phyloP scores from a whole-genome alignment of 2,329 filamentous ascomycete species.

The Incumbomyces lentus region DNA sequence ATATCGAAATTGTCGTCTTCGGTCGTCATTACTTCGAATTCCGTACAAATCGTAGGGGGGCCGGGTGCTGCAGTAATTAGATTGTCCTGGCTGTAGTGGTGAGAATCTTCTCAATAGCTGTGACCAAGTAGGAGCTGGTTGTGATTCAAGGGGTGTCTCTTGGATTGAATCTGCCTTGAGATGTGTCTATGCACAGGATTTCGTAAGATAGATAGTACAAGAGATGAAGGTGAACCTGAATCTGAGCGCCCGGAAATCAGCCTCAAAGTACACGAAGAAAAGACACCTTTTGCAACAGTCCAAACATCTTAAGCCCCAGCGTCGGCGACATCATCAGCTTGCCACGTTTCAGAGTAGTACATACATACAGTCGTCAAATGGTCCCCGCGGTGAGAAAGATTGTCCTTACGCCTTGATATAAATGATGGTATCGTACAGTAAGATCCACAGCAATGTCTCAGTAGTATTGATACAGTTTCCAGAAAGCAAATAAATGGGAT shows the following conservation, averaged over 20 bases:
- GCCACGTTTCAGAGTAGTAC: not conserved
- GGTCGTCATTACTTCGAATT: conserved; percentile 27
- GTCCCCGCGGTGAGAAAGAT: not conserved
- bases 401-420: too few relatives aligned
- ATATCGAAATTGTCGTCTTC: conserved; percentile 62
- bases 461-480: too few relatives aligned
- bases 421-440: too few relatives aligned
- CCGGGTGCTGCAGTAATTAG: not conserved
- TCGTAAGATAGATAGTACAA: not conserved
- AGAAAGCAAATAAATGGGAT: too few relatives aligned
- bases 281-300: not conserved
- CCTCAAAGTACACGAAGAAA: not conserved
- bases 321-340: not conserved
- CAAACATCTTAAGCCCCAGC: not conserved
- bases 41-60: not conserved
- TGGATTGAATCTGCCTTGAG: not conserved
- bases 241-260: not conserved
- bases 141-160: not conserved
- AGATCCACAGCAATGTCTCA: too few relatives aligned
- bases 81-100: not conserved
- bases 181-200: conserved; percentile 1
- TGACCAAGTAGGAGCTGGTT: not conserved
- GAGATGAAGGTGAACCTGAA: not conserved
- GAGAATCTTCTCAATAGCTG: not conserved
- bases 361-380: conserved; percentile 1